Evolutionary conservation across 345 rosid genomes (phyloP).

Genomic region (Noccaea caerulescens): DNA sequence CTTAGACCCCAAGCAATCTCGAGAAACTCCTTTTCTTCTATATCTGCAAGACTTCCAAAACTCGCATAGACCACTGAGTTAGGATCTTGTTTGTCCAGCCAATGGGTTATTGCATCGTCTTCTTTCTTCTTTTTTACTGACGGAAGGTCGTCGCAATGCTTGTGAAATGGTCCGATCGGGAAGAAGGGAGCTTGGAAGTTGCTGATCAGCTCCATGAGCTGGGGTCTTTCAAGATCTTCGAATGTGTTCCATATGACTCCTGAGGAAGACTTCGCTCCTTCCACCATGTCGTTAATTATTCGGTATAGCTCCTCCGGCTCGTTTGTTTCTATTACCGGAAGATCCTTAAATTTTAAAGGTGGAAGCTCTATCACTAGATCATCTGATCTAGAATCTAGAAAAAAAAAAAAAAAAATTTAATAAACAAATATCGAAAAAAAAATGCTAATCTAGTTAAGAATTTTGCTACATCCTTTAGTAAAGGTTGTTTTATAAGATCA

Average conservation of each 20-base stretch:
- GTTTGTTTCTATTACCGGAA: constrained; percentile 37
- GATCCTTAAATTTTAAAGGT: constrained; percentile 54
- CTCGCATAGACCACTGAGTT: constrained; percentile 61
- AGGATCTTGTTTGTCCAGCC: constrained; percentile 57
- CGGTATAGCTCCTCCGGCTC: constrained; percentile 27
- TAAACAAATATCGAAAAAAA: no score
- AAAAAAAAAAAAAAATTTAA: background rate
- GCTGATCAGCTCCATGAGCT: constrained; percentile 34
- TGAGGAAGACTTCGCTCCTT: constrained; percentile 46
- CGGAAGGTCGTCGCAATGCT: constrained; percentile 38
- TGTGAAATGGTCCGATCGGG: constrained; percentile 58
- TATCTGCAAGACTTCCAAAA: constrained; percentile 60
- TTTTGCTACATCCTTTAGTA: no score
- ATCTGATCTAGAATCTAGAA: constrained; percentile 48
- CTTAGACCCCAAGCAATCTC: constrained; percentile 65
- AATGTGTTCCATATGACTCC: constrained; percentile 62
- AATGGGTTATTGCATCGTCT: constrained; percentile 43
- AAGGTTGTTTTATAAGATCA: no score
- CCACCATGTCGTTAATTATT: constrained; percentile 27
- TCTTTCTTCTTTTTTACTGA: constrained; percentile 41
- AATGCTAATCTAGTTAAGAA: no score
- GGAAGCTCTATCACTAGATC: constrained; percentile 49
- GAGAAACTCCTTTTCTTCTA: constrained; percentile 46
- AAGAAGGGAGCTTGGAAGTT: constrained; percentile 48
- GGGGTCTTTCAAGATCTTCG: constrained; percentile 52